Base-by-base conservation (phyloP, 139 green algal species). In the Haematococcus lacustris region DNA sequence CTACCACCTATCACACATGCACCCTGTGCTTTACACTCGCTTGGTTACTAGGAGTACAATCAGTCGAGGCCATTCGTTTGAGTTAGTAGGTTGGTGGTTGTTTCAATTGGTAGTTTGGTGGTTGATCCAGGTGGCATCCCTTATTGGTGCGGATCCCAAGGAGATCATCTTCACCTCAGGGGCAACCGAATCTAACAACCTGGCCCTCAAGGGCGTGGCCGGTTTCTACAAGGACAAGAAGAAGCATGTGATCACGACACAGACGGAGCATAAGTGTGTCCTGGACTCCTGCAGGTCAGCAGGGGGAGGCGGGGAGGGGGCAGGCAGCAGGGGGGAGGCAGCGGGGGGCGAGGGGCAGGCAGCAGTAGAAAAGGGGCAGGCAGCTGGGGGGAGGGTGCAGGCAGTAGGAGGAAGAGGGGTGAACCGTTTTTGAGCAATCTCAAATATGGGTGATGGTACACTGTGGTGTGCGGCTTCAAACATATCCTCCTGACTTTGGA, bases 141-240 rank as follows among this genome's bases (percentile, higher is more conserved):
- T 98, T 6, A 91, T 99, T 59, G 91, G 91, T 3, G 93, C 94
- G 28, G 88, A 97, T 72, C 77, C 93, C 38, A 98, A 98, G 78
- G 96, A 99, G 85, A 97, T 99, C 66, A 88, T 99, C 34, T 99
- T 99, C 83, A 99, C 96, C 6, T 92, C 80, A 9, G 96, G 96
- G 0, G 96, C 94, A 3, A 99, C 96, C 0, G 94, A 99, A 81
- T 91, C 86, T 37, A 99, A 99, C 89, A 99, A 99, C 87, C 75
- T 97, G 60, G 88, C 92, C 33, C 83, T 98, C 74, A 98, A 98
- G 89, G 95, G 95, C 34, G 89, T 99, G 51, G 92, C 93, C 2
- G 74, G 81, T 37, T 99, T 98, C 71, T 97, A 96, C 83, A 85
- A 81, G 73, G 90, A 95, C 39, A 95, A 94, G 82, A 99, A 98